Percentiles rank a stretch among this genome's conserved stretches.
These are phyloP conservation scores for Bruguiera parviflora DNA, from an alignment of 345 rosid species.

Conservation along the genomic window DNA sequence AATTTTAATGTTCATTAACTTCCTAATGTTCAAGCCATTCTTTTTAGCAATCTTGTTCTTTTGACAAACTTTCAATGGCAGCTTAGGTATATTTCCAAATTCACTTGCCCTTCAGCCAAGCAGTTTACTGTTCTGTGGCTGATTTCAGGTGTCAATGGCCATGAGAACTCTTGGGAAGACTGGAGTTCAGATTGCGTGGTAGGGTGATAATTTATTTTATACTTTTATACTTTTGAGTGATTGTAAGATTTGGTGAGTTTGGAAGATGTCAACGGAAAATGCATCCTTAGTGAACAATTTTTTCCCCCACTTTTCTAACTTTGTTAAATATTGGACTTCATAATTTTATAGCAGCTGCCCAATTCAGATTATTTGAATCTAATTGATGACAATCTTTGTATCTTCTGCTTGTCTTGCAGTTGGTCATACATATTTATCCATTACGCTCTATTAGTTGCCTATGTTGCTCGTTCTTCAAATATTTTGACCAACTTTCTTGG, in stretches of 20 bases:
- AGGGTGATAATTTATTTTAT: conserved; percentile 20
- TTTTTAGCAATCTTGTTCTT: neutral
- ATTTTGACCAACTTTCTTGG: conserved; percentile 69
- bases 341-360: no score
- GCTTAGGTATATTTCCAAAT: neutral
- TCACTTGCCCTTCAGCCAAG: neutral
- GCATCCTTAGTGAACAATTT: no score
- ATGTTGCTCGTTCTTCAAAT: conserved; percentile 93
- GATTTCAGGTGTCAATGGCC: conserved; percentile 89
- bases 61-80: neutral
- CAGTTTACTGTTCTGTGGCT: conserved; percentile 1
- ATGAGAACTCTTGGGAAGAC: conserved; percentile 70
- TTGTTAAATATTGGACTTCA: no score
- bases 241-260: no score
- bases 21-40: neutral
- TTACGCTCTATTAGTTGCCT: conserved; percentile 84
- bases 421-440: conserved; percentile 93
- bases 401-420: conserved; percentile 52
- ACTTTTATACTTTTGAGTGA: neutral
- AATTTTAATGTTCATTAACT: neutral
- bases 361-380: neutral
- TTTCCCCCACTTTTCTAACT: no score
- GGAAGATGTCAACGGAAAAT: no score
- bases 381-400: conserved; percentile 6
- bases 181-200: conserved; percentile 93